Conservation (phyloP, 805 yeast species). For the Komagataella ulmi region DNA sequence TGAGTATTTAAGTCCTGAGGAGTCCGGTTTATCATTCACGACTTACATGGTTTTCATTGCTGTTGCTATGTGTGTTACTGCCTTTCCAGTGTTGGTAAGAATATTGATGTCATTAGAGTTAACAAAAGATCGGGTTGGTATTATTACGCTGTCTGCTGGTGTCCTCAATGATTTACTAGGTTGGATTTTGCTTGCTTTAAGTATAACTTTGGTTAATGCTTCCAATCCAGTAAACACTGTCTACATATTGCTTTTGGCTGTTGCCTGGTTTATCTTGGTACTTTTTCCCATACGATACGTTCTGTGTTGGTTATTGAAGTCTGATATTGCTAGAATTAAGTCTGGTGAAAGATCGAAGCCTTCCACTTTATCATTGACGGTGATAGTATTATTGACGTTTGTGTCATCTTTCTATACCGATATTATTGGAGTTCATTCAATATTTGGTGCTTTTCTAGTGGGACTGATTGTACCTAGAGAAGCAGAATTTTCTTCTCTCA, state of each 20-base stretch:
- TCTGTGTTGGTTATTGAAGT: slow-evolving; percentile 29
- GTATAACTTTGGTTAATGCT: slow-evolving; percentile 66
- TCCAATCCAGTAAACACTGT: slow-evolving; percentile 55
- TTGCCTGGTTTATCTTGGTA: slow-evolving; percentile 58
- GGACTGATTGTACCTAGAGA: slow-evolving; percentile 72
- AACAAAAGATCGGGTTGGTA: slow-evolving; percentile 60
- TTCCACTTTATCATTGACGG: slow-evolving; percentile 44
- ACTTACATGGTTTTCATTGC: slow-evolving; percentile 74
- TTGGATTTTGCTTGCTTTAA: slow-evolving; percentile 67
- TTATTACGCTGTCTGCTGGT: slow-evolving; percentile 71
- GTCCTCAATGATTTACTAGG: slow-evolving; percentile 70
- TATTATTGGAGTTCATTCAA: slow-evolving; percentile 77
- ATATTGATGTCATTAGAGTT: slow-evolving; percentile 62
- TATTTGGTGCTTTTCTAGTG: slow-evolving; percentile 72
- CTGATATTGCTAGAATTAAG: slow-evolving; percentile 19
- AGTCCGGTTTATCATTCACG: slow-evolving; percentile 34
- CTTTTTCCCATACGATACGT: slow-evolving; percentile 40
- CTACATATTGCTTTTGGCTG: slow-evolving; percentile 50
- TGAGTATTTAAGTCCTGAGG: slow-evolving; percentile 25
- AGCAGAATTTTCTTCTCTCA: slow-evolving; percentile 52
- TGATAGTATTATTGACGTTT: slow-evolving; percentile 42
- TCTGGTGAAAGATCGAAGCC: slow-evolving; percentile 44
- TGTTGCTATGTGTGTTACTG: slow-evolving; percentile 75
- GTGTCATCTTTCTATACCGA: slow-evolving; percentile 68
- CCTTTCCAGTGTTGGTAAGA: slow-evolving; percentile 75